Conservation (phyloP, 2,329 filamentous ascomycete species). For the Acephala macrosclerotiorum region DNA sequence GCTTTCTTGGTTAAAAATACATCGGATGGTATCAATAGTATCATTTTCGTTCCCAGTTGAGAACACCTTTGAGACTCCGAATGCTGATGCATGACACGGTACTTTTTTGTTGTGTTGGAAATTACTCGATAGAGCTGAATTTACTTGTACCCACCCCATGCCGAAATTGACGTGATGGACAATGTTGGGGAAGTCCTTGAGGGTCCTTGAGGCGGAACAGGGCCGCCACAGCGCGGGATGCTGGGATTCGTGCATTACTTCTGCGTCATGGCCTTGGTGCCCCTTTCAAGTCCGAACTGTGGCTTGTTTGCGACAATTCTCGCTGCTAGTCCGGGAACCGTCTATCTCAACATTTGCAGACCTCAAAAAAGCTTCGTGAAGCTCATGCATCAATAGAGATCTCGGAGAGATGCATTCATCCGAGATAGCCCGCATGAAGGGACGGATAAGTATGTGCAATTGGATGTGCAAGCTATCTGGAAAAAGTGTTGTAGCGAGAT, state of each 20-base stretch:
- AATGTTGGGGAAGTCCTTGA: slow-evolving; percentile 32
- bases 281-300: slow-evolving; percentile 5
- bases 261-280: slow-evolving; percentile 28
- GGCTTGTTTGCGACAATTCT: slow-evolving; percentile 10
- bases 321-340: background rate
- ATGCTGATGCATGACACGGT: background rate
- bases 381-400: background rate
- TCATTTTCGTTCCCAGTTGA: background rate
- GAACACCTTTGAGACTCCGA: background rate
- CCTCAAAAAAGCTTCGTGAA: background rate
- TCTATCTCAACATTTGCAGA: slow-evolving; percentile 5
- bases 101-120: background rate
- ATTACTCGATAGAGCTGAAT: background rate
- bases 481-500: slow-evolving; percentile 10
- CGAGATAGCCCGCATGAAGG: background rate
- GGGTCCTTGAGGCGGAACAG: slow-evolving; percentile 16
- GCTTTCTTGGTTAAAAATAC: background rate
- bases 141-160: background rate
- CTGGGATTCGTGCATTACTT: slow-evolving; percentile 16
- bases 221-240: slow-evolving; percentile 20
- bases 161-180: background rate
- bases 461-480: background rate
- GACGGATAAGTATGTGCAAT: background rate
- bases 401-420: background rate
- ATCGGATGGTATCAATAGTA: slow-evolving; percentile 1